Base-by-base conservation (phyloP, 1,284 basidiomycete species). In the Inonotus obliquus region DNA sequence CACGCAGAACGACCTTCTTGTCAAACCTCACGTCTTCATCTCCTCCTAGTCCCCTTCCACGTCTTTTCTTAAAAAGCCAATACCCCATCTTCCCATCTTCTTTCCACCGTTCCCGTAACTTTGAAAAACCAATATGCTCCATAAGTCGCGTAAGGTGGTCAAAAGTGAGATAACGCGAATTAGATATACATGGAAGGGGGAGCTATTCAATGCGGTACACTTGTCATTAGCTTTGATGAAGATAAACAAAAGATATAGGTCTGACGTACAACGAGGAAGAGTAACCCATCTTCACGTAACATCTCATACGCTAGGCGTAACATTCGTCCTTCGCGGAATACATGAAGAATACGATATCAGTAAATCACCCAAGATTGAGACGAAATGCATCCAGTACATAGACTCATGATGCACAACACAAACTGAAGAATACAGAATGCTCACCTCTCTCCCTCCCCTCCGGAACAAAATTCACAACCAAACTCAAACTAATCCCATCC, bases 381-480 rank as follows among this genome's bases (percentile, higher is more conserved):
- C 21, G 5, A 57, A 19, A 17, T 35, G 17, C 23, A 39, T 13
- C 38, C 3, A 11, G 10, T 2, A 13, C 45, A 48, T 17, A 21
- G 21, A 48, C 29, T 47, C 27, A 1, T 11, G 38, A 17, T 13
- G 2, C 11, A 39, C 13, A 39, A 39, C 4, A n/a, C 38, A 39
- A 32, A 32, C n/a, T 44, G 44, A 25, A 48, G 32, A 39, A 38
- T n/a, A n/a, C n/a, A 32, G 51, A 32, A 2, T 19, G 64, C 76
- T 59, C 64, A 91, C 92, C 93, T 84, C 93, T 75, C 60, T 92
- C 85, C 57, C 76, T 75, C 0, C 88, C 76, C 35, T 86, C 81
- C n/a, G 90, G 86, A 0, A 93, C 91, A 70, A 94, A 96, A 69
- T 96, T 96, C 2, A 96, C 73, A 3, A 96, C 93, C 32, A 96